phyloP scores from a whole-genome alignment of 352 stramenopile species.

The Globisporangium mamillatum region DNA sequence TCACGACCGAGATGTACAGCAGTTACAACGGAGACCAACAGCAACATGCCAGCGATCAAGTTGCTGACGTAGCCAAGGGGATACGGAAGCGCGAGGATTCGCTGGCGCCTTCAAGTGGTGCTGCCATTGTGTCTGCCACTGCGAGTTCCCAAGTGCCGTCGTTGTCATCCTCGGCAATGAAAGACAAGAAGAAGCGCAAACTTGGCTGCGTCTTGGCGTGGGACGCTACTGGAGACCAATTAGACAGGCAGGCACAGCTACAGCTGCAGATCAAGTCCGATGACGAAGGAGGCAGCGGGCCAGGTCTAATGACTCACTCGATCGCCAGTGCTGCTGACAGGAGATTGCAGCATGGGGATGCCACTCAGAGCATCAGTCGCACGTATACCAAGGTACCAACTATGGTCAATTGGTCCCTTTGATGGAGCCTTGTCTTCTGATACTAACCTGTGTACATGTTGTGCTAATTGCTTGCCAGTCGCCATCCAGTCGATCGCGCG shows the following conservation, averaged over 20 bases:
- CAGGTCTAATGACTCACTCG: neutral
- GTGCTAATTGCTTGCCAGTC: neutral
- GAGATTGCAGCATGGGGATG: neutral
- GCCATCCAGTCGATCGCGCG: constrained; percentile 1
- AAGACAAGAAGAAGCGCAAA: constrained; percentile 44
- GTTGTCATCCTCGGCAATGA: neutral
- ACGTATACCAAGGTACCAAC: neutral
- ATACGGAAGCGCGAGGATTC: constrained; percentile 12
- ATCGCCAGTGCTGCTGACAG: neutral
- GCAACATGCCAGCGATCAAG: neutral
- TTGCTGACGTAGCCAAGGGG: constrained; percentile 1
- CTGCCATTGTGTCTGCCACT: neutral
- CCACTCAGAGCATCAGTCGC: neutral
- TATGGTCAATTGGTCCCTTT: neutral
- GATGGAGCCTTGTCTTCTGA: neutral
- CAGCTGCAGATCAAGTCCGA: constrained; percentile 26
- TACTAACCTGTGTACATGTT: neutral
- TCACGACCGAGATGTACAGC: neutral
- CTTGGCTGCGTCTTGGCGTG: constrained; percentile 39
- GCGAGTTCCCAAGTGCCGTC: neutral
- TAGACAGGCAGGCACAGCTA: constrained; percentile 20
- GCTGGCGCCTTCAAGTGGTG: neutral
- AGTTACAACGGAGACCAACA: neutral
- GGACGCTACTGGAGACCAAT: constrained; percentile 23
- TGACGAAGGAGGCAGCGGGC: neutral